Evolutionary conservation across 352 stramenopile species (phyloP).

Genomic region (Blastocystis sp.): DNA sequence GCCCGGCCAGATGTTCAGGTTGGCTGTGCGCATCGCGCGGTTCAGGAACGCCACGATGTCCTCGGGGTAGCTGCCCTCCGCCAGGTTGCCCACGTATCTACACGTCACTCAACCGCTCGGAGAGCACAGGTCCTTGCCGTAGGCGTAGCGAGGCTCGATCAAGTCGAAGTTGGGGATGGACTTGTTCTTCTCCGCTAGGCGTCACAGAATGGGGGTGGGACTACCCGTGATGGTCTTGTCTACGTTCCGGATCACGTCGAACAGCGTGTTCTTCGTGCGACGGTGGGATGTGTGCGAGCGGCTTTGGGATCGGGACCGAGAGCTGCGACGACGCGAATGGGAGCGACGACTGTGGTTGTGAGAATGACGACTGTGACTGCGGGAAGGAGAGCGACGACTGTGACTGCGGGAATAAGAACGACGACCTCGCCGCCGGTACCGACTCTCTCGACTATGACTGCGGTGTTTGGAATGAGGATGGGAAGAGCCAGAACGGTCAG

Average conservation of each 20-base stretch:
- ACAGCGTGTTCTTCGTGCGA: constrained; percentile 24
- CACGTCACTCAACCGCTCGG: no score
- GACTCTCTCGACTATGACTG: no score
- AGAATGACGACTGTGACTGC: neutral
- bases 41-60: constrained; percentile 52
- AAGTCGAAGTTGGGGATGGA: constrained; percentile 48
- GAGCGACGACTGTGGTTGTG: neutral
- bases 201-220: neutral
- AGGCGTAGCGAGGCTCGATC: constrained; percentile 47
- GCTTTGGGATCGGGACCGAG: neutral
- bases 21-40: constrained; percentile 28
- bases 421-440: no score
- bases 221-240: neutral
- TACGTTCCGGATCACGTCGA: constrained; percentile 18
- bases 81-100: constrained; percentile 41
- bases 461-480: no score
- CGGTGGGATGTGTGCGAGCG: neutral
- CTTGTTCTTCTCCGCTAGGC: neutral
- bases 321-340: neutral
- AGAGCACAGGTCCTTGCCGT: constrained; percentile 24
- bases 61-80: constrained; percentile 32
- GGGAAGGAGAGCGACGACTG: neutral
- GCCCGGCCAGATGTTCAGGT: constrained; percentile 46
- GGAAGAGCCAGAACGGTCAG: no score
- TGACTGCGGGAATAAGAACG: neutral